Evolutionary conservation across 768 basidiomycete genomes (phyloP).

Genomic region (Dacryopinax primogenitus): DNA sequence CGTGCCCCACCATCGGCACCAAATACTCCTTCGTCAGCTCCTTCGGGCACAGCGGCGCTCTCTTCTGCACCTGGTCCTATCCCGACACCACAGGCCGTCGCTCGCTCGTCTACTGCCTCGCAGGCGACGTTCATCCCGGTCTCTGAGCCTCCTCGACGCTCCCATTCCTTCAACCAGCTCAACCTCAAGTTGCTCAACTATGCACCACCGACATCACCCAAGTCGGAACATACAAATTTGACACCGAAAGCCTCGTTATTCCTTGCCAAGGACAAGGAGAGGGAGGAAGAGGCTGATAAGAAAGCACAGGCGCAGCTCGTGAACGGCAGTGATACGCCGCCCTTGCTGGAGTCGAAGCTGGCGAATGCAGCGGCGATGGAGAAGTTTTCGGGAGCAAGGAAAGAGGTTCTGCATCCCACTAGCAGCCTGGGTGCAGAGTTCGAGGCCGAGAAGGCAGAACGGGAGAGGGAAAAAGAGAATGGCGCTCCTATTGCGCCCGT

Average conservation of each 20-base stretch:
- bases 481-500: background rate
- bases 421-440: background rate
- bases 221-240: background rate
- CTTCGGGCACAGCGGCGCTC: background rate
- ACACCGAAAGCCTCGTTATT: background rate
- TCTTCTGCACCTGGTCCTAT: background rate
- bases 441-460: slow-evolving; percentile 1
- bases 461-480: slow-evolving; percentile 5
- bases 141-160: background rate
- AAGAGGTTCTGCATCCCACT: background rate
- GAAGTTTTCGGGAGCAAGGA: background rate
- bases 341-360: no score
- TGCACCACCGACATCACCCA: background rate
- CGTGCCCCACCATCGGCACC: slow-evolving; percentile 18
- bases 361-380: background rate
- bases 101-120: background rate
- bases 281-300: background rate
- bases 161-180: background rate
- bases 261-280: background rate
- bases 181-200: slow-evolving; percentile 8
- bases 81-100: background rate
- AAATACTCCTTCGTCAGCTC: background rate
- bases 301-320: background rate
- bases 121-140: background rate
- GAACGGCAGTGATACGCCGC: background rate